phyloP scores from a whole-genome alignment of 2,329 filamentous ascomycete genomes.

The Zopfia rhizophila region DNA sequence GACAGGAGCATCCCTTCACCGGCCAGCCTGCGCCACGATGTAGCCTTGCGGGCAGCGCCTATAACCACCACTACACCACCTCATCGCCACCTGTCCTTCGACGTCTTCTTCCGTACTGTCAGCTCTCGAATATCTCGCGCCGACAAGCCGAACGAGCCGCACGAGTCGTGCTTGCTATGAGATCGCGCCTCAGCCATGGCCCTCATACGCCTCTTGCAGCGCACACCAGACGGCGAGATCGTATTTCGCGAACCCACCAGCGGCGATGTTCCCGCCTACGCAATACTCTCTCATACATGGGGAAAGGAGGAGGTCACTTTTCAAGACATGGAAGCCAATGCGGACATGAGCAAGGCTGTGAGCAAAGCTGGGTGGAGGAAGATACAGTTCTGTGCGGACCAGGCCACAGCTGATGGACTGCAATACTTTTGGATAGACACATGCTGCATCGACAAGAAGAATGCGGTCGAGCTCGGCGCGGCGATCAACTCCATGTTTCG shows the following conservation, averaged over 20 bases:
- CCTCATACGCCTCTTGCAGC: slow-evolving; percentile 25
- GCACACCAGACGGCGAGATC: slow-evolving; percentile 19
- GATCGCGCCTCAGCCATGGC: slow-evolving; percentile 13
- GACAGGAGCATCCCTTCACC: slow-evolving; percentile 16
- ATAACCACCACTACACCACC: slow-evolving; percentile 15
- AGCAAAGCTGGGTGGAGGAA: slow-evolving; percentile 28
- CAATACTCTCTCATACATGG: slow-evolving; percentile 24
- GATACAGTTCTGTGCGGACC: slow-evolving; percentile 28
- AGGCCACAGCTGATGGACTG: slow-evolving; percentile 25
- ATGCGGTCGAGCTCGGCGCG: slow-evolving; percentile 19
- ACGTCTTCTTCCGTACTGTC: slow-evolving; percentile 17
- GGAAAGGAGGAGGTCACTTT: slow-evolving; percentile 21
- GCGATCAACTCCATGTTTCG: slow-evolving; percentile 36
- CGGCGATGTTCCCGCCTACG: slow-evolving; percentile 29
- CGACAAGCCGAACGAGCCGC: slow-evolving; percentile 16
- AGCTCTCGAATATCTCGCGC: slow-evolving; percentile 13
- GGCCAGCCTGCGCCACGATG: slow-evolving; percentile 22
- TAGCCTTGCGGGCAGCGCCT: slow-evolving; percentile 25
- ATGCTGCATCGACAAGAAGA: slow-evolving; percentile 28
- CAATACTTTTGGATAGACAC: slow-evolving; percentile 30
- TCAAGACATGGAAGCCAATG: slow-evolving; percentile 14
- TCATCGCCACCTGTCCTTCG: too few relatives aligned
- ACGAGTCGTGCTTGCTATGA: slow-evolving; percentile 18
- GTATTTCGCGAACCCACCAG: slow-evolving; percentile 21
- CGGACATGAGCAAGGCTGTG: slow-evolving; percentile 18